A percentile compares a stretch with the other conserved stretches of the same genome.
Conservation (phyloP, 345 rosid species). For the Clausena lansium region DNA sequence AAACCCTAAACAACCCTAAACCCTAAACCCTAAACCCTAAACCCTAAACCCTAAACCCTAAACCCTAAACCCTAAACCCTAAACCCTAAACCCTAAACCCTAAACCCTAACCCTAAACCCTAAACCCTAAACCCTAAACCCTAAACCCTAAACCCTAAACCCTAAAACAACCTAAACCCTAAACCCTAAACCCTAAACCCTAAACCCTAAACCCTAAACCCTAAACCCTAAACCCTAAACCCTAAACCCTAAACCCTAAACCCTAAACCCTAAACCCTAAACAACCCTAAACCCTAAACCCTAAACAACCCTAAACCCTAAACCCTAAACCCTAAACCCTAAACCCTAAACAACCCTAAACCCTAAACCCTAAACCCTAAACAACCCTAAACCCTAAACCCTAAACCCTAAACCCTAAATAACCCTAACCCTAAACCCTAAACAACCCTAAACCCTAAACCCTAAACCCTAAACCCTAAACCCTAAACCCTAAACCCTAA, state of each 20-base stretch:
- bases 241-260: background rate
- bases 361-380: no score
- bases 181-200: background rate
- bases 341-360: no score
- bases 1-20: no score
- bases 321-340: no score
- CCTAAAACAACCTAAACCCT: background rate
- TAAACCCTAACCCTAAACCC: background rate
- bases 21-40: background rate
- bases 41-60: background rate
- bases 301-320: no score
- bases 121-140: background rate
- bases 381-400: no score
- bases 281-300: no score
- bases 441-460: no score
- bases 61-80: background rate
- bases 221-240: background rate
- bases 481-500: no score
- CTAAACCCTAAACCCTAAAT: no score
- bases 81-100: background rate
- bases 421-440: no score
- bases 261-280: background rate
- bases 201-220: background rate
- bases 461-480: no score
- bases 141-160: background rate